Evolutionary conservation across 192 early-diverging fungal genomes (phyloP).

Genomic region (Gryganskiella cystojenkinii): DNA sequence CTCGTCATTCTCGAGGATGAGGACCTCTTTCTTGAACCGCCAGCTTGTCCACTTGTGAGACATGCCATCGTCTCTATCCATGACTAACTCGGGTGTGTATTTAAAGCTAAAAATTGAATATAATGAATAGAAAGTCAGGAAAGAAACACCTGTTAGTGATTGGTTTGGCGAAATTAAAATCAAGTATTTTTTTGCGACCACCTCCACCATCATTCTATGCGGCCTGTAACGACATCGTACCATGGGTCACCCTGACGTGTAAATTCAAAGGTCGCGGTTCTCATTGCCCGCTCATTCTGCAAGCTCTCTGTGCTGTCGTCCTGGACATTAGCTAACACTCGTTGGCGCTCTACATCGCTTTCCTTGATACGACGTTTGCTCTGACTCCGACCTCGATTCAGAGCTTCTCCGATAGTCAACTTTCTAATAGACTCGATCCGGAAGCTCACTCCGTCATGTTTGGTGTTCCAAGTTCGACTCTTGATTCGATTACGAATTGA

Average conservation of each 20-base stretch:
- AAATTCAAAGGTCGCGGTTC: conserved; percentile 63
- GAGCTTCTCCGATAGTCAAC: conserved; percentile 57
- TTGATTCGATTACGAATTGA: conserved; percentile 65
- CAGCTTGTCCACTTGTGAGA: conserved; percentile 51
- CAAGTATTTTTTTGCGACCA: no score
- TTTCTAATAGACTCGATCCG: conserved; percentile 68
- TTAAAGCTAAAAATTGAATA: conserved; percentile 56
- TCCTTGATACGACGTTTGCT: conserved; percentile 51
- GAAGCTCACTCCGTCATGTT: conserved; percentile 82
- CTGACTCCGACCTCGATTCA: conserved; percentile 57
- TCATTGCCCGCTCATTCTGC: conserved; percentile 35
- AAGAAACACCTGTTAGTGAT: no score
- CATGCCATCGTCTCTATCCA: conserved; percentile 50
- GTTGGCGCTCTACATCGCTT: conserved; percentile 39
- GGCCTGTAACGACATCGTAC: conserved; percentile 54
- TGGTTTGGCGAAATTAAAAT: no score
- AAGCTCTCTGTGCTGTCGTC: conserved; percentile 42
- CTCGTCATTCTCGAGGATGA: conserved; percentile 57
- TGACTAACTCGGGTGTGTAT: conserved; percentile 61
- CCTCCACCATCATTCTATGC: no score
- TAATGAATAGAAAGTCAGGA: conserved; percentile 3
- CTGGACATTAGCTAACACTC: conserved; percentile 48
- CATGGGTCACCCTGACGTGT: conserved; percentile 67
- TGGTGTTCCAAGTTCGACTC: conserved; percentile 73
- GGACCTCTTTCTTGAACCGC: conserved; percentile 45